A percentile compares a stretch with the other conserved stretches of the same genome.
Conservation (phyloP, 2,329 filamentous ascomycete genomes). For the Lachnellula arida region DNA sequence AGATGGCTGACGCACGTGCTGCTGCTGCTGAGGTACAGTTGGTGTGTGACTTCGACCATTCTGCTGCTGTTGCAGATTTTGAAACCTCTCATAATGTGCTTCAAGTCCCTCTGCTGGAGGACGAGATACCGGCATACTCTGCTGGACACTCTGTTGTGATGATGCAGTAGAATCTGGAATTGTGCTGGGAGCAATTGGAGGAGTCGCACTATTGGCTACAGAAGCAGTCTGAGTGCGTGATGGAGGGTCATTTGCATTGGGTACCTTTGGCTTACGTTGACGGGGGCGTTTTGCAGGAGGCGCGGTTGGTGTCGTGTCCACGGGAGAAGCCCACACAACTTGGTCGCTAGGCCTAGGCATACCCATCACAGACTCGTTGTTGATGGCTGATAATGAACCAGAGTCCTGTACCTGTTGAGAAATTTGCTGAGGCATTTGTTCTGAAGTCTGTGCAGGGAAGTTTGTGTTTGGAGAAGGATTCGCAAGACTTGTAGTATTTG, state of each 20-base stretch:
- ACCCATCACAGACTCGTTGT: slow-evolving; percentile 13
- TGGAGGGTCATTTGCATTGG: slow-evolving; percentile 22
- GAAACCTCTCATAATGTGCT: slow-evolving; percentile 32
- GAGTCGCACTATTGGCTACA: slow-evolving; percentile 27
- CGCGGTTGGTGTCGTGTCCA: slow-evolving; percentile 19
- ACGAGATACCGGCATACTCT: slow-evolving; percentile 20
- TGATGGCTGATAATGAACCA: background rate
- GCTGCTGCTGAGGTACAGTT: slow-evolving; percentile 17
- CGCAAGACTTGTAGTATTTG: background rate
- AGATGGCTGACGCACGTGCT: slow-evolving; percentile 28
- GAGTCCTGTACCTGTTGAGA: background rate
- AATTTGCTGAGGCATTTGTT: slow-evolving; percentile 8
- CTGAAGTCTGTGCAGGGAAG: slow-evolving; percentile 1
- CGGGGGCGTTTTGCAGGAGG: slow-evolving; percentile 37
- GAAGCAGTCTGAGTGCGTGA: slow-evolving; percentile 25
- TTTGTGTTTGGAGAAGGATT: background rate
- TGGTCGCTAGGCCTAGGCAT: slow-evolving; percentile 18
- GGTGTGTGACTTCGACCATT: slow-evolving; percentile 27
- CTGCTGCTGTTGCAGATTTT: slow-evolving; percentile 22
- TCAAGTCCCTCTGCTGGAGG: slow-evolving; percentile 31
- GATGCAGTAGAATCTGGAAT: slow-evolving; percentile 27
- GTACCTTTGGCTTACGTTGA: slow-evolving; percentile 35
- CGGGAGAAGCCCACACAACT: slow-evolving; percentile 27
- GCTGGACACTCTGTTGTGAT: slow-evolving; percentile 11
- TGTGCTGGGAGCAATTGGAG: slow-evolving; percentile 24